Base-by-base conservation (phyloP, 768 basidiomycete species). In the Tylopilus intermedius region DNA sequence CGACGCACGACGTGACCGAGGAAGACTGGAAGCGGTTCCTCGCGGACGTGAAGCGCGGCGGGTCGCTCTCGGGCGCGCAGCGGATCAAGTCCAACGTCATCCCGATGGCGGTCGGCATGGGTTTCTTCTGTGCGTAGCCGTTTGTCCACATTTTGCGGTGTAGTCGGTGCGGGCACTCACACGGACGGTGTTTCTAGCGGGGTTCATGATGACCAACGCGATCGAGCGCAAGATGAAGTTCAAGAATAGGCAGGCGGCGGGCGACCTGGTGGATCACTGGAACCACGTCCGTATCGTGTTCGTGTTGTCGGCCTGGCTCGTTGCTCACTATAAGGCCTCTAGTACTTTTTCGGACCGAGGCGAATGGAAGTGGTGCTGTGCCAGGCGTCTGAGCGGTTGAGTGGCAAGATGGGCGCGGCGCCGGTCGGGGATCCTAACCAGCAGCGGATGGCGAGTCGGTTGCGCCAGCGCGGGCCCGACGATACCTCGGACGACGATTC, bases 311-410 rank as follows among this genome's bases (percentile, higher is more conserved):
- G 2, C n/a, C n/a, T 18, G n/a, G 10, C 15, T 38, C 6, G 13
- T 38, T 9, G n/a, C 38, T 38, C 9, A 22, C 39, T 1, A 7
- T 8, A 7, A 5, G 18, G 21, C 8, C 4, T 40, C 6, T 38
- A 79, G 79, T 69, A 73, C 64, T 80, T 79, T 68, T 80, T 80
- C 51, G 70, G 72, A 40, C 74, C 73, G 11, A 72, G 79, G 11
- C 57, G 63, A 53, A 70, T 80, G 57, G 71, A 78, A n/a, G 69
- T 71, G 29, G 65, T 72, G 51, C 67, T 80, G 0, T 61, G 67
- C 22, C 68, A 70, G 49, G 67, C 54, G 3, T 51, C 62, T 5
- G 61, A 68, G 47, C 60, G 68, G n/a, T 37, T 68, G 53, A 68
- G 68, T 2, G 68, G 68, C 0, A 47, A 48, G 10, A 0, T 59